phyloP scores from a whole-genome alignment of 805 yeast genomes.

The Candida michaelii region DNA sequence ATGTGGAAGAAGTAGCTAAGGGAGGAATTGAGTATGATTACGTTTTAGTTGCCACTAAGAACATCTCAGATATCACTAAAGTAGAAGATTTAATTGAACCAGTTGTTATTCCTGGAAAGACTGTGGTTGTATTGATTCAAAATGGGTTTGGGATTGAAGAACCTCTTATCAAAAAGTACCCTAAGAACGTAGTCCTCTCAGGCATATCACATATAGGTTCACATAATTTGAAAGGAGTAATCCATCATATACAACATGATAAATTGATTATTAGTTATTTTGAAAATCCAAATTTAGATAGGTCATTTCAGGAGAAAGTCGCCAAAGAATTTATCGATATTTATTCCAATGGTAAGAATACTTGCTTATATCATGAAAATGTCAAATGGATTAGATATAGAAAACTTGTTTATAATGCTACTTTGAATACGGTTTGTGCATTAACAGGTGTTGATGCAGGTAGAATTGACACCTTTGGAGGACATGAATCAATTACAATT shows the following conservation, averaged over 20 bases:
- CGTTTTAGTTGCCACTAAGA: conserved; percentile 34
- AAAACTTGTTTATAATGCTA: conserved; percentile 69
- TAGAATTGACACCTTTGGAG: conserved; percentile 33
- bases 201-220: conserved; percentile 36
- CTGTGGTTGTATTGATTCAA: conserved; percentile 24
- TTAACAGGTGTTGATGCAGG: conserved; percentile 29
- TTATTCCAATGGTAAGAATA: conserved; percentile 24
- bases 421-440: conserved; percentile 54
- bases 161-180: conserved; percentile 15
- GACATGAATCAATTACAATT: conserved; percentile 27
- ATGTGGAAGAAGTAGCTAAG: conserved; percentile 25
- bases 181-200: conserved; percentile 25
- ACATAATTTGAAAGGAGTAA: conserved; percentile 24
- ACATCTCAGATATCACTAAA: conserved; percentile 24
- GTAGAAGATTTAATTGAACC: conserved; percentile 19
- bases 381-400: conserved; percentile 49
- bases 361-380: conserved; percentile 20
- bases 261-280: conserved; percentile 28
- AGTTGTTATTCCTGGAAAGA: conserved; percentile 12
- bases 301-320: conserved; percentile 19
- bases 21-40: conserved; percentile 28
- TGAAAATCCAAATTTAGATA: conserved; percentile 24
- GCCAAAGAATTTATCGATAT: conserved; percentile 22
- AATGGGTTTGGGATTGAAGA: conserved; percentile 25
- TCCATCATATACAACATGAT: conserved; percentile 28